Percentiles rank a stretch among this genome's conserved stretches.
Evolutionary conservation across 306 rosid genomes (phyloP).

Genomic region (Alnus glutinosa): DNA sequence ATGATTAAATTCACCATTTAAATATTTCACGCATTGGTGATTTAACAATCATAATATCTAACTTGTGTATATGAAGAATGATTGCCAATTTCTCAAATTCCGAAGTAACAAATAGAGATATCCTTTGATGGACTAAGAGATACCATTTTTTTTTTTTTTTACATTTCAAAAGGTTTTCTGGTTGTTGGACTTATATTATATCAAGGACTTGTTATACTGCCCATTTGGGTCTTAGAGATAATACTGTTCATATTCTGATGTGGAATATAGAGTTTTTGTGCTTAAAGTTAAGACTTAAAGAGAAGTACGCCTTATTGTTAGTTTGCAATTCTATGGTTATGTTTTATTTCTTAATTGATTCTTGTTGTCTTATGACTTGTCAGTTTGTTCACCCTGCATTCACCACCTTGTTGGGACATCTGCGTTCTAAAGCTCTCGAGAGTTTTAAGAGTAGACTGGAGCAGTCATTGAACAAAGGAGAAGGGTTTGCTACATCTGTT

Average conservation of each 20-base stretch:
- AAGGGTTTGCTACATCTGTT: slow-evolving; percentile 69
- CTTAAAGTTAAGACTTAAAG: background rate
- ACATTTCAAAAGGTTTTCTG: background rate
- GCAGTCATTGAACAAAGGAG: slow-evolving; percentile 66
- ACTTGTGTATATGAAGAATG: too few species aligned
- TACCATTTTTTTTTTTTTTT: background rate
- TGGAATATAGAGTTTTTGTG: background rate
- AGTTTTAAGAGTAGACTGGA: slow-evolving; percentile 64
- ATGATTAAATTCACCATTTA: too few species aligned
- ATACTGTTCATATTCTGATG: background rate
- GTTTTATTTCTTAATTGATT: slow-evolving; percentile 11
- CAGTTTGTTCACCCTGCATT: slow-evolving; percentile 79
- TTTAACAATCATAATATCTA: too few species aligned
- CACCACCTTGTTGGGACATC: slow-evolving; percentile 63
- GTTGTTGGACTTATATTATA: too few species aligned
- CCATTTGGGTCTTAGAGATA: too few species aligned
- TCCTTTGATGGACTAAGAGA: too few species aligned
- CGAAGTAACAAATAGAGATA: too few species aligned
- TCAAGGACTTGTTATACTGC: too few species aligned
- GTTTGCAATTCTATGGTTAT: slow-evolving; percentile 4
- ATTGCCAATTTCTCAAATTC: too few species aligned
- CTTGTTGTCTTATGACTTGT: slow-evolving; percentile 31
- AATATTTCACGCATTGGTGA: too few species aligned
- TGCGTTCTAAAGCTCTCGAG: slow-evolving; percentile 56
- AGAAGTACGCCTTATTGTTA: background rate